Evolutionary conservation across 331 rosid species (phyloP).

Genomic region (Acacia concinna): DNA sequence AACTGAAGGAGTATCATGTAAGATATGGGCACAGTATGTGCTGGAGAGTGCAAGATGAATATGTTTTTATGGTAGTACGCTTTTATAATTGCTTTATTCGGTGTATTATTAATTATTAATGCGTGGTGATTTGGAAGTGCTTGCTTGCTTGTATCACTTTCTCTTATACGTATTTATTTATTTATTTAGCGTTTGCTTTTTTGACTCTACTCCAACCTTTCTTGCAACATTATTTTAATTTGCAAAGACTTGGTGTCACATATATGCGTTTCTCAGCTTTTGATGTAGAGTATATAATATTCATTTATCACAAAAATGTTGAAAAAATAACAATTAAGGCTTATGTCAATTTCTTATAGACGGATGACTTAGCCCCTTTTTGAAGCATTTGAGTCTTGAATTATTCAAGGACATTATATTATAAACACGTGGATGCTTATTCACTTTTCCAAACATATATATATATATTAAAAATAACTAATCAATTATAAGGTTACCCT

Average conservation of each 20-base stretch:
- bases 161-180: not conserved
- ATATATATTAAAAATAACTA: no score
- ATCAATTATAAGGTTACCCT: no score
- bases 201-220: not conserved
- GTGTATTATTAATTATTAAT: not conserved
- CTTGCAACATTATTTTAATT: not conserved
- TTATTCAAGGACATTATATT: not conserved
- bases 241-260: no score
- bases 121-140: slow-evolving; percentile 5
- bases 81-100: not conserved
- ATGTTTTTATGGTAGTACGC: not conserved
- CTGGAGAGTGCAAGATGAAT: no score
- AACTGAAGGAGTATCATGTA: no score
- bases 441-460: not conserved
- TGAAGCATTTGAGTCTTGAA: not conserved
- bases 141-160: not conserved
- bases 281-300: no score
- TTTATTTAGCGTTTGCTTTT: not conserved
- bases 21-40: no score
- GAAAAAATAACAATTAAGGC: not conserved
- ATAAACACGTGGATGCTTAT: not conserved
- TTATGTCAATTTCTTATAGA: no score
- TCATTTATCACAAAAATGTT: not conserved
- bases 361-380: not conserved
- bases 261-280: not conserved